A percentile compares a stretch with the other conserved stretches of the same genome.
These are phyloP conservation scores for Tetragonia tetragonoides DNA, from an alignment of 148 eudicot genomes.

Conservation along the genomic window DNA sequence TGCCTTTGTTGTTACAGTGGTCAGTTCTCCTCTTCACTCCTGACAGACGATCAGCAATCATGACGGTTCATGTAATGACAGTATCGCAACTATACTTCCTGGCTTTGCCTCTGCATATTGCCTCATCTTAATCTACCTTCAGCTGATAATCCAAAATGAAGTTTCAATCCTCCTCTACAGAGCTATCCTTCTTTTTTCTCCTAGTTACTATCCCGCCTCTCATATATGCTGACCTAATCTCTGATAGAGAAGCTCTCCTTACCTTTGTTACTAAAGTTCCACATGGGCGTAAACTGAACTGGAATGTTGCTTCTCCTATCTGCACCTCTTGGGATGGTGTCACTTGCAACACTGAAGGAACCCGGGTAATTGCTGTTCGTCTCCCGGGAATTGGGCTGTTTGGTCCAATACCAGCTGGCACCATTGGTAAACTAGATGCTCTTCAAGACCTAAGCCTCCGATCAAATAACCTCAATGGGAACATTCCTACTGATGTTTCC, in stretches of 20 bases:
- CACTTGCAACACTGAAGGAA: slow-evolving; percentile 51
- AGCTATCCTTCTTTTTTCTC: slow-evolving; percentile 27
- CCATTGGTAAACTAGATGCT: slow-evolving; percentile 72
- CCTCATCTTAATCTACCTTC: background rate
- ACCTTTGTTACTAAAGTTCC: slow-evolving; percentile 62
- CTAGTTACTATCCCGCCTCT: slow-evolving; percentile 30
- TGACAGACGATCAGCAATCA: no score
- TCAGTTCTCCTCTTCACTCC: no score
- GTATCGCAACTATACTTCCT: background rate
- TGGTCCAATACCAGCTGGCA: slow-evolving; percentile 63
- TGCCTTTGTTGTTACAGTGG: slow-evolving; percentile 13
- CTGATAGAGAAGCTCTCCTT: slow-evolving; percentile 73
- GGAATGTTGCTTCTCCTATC: slow-evolving; percentile 46
- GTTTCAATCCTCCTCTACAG: slow-evolving; percentile 25
- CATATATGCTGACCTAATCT: slow-evolving; percentile 50
- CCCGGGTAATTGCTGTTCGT: slow-evolving; percentile 57
- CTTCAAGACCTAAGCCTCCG: slow-evolving; percentile 69
- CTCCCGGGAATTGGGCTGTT: slow-evolving; percentile 80
- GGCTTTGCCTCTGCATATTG: background rate
- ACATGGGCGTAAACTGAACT: slow-evolving; percentile 64
- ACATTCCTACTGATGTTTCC: slow-evolving; percentile 61
- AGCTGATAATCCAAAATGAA: slow-evolving; percentile 34
- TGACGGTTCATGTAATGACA: background rate
- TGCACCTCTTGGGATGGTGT: slow-evolving; percentile 87
- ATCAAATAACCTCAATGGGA: slow-evolving; percentile 66